phyloP scores from a whole-genome alignment of 2,329 filamentous ascomycete genomes.

The Periconia macrospinosa region DNA sequence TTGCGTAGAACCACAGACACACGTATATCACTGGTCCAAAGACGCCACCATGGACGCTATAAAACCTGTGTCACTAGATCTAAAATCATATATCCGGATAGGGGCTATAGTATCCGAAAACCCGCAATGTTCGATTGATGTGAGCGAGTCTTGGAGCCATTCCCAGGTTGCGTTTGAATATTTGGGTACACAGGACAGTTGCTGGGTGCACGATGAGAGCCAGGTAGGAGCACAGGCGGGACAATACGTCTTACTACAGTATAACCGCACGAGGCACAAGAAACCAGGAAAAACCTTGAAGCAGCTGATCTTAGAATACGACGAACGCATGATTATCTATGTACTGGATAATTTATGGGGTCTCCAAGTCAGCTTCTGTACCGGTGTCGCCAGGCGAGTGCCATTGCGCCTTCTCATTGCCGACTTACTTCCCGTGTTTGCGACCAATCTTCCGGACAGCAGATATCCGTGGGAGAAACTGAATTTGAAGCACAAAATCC shows the following conservation, averaged over 20 bases:
- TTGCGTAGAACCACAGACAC: neutral
- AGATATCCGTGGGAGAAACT: neutral
- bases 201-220: conserved; percentile 2
- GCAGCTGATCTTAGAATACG: conserved; percentile 1
- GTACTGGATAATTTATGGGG: conserved; percentile 14
- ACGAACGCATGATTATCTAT: conserved; percentile 1
- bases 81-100: neutral
- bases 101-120: neutral
- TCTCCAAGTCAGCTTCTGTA: conserved; percentile 27
- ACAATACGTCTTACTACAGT: conserved; percentile 4
- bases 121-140: neutral
- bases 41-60: neutral
- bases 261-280: conserved; percentile 3
- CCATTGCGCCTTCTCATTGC: conserved; percentile 15
- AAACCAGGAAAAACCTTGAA: conserved; percentile 7
- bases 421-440: conserved; percentile 8
- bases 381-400: conserved; percentile 19
- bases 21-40: neutral
- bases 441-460: neutral
- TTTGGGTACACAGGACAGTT: neutral
- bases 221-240: conserved; percentile 11
- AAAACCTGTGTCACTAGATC: neutral
- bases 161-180: neutral
- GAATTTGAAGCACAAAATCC: neutral
- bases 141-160: neutral